A percentile compares a stretch with the other conserved stretches of the same genome.
phyloP scores from a whole-genome alignment of 352 stramenopile genomes.

The Globisporangium viniferum region DNA sequence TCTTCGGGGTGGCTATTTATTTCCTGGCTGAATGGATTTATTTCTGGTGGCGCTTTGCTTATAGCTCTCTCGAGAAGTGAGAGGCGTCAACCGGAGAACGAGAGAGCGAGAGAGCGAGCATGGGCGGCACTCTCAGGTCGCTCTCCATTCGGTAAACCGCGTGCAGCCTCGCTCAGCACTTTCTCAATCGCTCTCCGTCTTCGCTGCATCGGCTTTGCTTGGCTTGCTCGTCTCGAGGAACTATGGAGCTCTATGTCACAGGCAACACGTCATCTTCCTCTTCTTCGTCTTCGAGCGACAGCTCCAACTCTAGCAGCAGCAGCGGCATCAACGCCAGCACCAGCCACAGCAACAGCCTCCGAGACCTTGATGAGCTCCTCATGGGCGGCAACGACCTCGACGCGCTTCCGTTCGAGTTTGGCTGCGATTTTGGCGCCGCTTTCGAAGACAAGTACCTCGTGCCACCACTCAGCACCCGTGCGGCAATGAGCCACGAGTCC shows the following conservation, averaged over 20 bases:
- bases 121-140: neutral
- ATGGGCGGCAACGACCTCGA: slow-evolving; percentile 29
- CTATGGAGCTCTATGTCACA: slow-evolving; percentile 9
- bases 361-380: slow-evolving; percentile 37
- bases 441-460: slow-evolving; percentile 35
- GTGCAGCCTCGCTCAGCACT: neutral
- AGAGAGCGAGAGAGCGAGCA: neutral
- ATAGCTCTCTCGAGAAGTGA: neutral
- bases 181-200: neutral
- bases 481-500: neutral
- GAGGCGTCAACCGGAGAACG: neutral
- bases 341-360: slow-evolving; percentile 15
- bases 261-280: neutral
- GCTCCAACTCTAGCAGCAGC: slow-evolving; percentile 1
- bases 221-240: neutral
- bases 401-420: slow-evolving; percentile 37
- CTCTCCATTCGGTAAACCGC: slow-evolving; percentile 13
- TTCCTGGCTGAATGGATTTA: neutral
- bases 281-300: slow-evolving; percentile 1
- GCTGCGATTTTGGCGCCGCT: slow-evolving; percentile 34
- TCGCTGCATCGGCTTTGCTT: neutral
- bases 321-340: neutral
- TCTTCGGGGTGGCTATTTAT: neutral
- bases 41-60: neutral
- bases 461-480: slow-evolving; percentile 3